A percentile compares a stretch with the other conserved stretches of the same genome.
Conservation (phyloP, 192 early-diverging fungal species). For the Podochytrium sp. region DNA sequence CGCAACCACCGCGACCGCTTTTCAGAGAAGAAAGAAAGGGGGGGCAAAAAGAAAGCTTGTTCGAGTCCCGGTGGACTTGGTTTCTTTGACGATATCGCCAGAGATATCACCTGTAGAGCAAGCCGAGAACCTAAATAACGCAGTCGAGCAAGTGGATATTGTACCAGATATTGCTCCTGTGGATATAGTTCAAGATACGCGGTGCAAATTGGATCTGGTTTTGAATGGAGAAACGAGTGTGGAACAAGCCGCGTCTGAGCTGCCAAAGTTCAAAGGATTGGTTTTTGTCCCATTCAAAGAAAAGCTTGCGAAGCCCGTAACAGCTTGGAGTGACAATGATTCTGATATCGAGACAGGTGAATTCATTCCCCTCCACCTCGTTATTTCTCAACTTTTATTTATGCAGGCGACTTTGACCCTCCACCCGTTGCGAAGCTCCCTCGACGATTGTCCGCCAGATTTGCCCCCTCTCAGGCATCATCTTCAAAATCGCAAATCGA, state of each 20-base stretch:
- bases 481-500: no score
- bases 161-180: background rate
- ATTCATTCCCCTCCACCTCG: no score
- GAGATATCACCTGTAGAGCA: no score
- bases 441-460: background rate
- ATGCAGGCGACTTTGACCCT: background rate
- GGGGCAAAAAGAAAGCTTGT: background rate
- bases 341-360: background rate
- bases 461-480: no score
- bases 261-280: constrained; percentile 27
- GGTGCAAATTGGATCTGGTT: background rate
- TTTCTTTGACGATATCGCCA: no score
- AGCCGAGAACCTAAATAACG: background rate
- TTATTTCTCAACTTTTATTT: no score
- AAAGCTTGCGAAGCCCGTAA: background rate
- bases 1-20: background rate
- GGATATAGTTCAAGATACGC: background rate
- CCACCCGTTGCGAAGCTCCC: background rate
- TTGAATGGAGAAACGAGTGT: background rate
- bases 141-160: background rate
- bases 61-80: background rate
- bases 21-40: background rate
- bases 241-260: background rate
- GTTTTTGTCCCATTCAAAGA: constrained; percentile 22
- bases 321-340: background rate